Evolutionary conservation across 2,329 filamentous ascomycete species (phyloP), one percentile per base, ranked within the genome.

Genomic region (Penicillium occitanis): DNA sequence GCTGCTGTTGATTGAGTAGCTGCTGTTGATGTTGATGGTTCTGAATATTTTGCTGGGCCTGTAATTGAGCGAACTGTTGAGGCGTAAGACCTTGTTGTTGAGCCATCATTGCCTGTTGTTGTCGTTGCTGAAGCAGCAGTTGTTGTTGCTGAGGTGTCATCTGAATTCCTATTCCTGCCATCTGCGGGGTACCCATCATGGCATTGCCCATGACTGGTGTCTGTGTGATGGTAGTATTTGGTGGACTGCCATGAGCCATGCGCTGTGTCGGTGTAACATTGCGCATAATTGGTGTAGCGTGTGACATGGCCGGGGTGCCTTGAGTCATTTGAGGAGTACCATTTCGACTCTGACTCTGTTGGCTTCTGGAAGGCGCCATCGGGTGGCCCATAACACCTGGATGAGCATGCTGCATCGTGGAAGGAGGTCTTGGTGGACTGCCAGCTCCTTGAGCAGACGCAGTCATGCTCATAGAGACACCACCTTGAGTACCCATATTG

Each of bases 281-380:
- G 62, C 80, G 77, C 75, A 83, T 80, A 7, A 81, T 75, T 4
- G 81, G 81, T 3, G 81, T 83, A 25, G 80, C 78, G 66, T 83
- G 80, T 22, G 77, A 77, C 74, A 81, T 78, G 25, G 78, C 78
- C 10, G 81, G 80, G 2, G 81, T 83, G 48, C 79, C 78, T 59
- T 82, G 79, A 7, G 77, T 73, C 74, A 83, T 80, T 67, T 82
- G 80, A 4, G 81, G 81, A 19, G 81, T 83, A 11, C 81, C 80
- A 66, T 83, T 77, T 63, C 80, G 78, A 67, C 81, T 83, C 22
- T 76, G 78, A 35, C 79, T 80, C 73, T 82, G 80, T 60, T 81
- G 79, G 66, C 80, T 82, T 61, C 78, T 74, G 13, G 76, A 79
- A 48, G 79, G 72, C 19, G 75, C 78, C 81, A 83, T 83, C 7